These are phyloP conservation scores for Talaromyces wortmannii DNA, from an alignment of 495 filamentous ascomycete species.

Conservation along the genomic window DNA sequence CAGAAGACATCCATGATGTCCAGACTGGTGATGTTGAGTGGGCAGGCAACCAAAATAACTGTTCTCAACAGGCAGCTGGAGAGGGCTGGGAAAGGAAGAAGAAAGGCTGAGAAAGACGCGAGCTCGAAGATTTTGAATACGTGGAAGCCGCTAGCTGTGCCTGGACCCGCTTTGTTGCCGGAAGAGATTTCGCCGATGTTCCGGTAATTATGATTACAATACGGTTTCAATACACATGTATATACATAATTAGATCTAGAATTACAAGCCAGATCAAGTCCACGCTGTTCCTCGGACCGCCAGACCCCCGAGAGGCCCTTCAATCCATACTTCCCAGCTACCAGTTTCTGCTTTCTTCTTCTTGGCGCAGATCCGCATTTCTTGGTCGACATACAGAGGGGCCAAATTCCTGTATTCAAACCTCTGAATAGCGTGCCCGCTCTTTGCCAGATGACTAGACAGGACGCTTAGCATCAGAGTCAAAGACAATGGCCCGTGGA, in stretches of 20 bases:
- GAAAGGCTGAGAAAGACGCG: background rate
- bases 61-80: background rate
- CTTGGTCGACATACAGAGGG: slow-evolving; percentile 68
- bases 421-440: slow-evolving; percentile 24
- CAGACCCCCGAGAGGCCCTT: slow-evolving; percentile 48
- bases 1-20: slow-evolving; percentile 58
- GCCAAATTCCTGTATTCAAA: slow-evolving; percentile 80
- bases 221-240: background rate
- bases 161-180: background rate
- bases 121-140: background rate
- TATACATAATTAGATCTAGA: too few relatives aligned
- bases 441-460: slow-evolving; percentile 33
- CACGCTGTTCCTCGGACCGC: slow-evolving; percentile 49
- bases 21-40: background rate
- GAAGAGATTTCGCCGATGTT: background rate
- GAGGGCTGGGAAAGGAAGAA: background rate
- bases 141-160: background rate
- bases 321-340: slow-evolving; percentile 61
- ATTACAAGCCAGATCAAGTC: background rate
- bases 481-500: slow-evolving; percentile 82
- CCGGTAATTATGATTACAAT: background rate
- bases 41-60: background rate
- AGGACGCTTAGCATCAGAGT: slow-evolving; percentile 65
- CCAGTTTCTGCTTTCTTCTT: slow-evolving; percentile 13
- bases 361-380: slow-evolving; percentile 51